These are phyloP conservation scores for Leccinellum luteum DNA, from an alignment of 768 basidiomycete species.

Conservation along the genomic window DNA sequence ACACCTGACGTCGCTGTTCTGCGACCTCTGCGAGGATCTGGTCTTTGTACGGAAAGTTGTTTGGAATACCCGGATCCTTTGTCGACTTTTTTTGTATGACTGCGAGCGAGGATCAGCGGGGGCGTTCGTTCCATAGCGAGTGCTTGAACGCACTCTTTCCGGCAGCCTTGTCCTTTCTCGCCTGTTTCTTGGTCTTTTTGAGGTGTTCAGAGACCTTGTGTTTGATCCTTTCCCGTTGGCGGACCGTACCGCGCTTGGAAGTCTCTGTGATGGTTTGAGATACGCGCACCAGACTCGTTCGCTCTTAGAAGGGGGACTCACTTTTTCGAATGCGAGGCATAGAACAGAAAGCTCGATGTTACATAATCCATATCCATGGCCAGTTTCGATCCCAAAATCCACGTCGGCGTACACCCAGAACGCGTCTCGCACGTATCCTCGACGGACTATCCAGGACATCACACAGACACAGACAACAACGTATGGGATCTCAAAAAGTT, in stretches of 20 bases:
- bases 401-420: conserved; percentile 70
- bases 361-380: conserved; percentile 18
- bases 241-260: conserved; percentile 72
- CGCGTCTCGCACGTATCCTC: conserved; percentile 78
- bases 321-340: conserved; percentile 73
- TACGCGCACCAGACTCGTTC: background rate
- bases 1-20: conserved; percentile 71
- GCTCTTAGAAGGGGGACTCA: conserved; percentile 31
- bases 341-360: conserved; percentile 8
- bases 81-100: conserved; percentile 42
- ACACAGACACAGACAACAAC: conserved; percentile 79
- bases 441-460: conserved; percentile 88
- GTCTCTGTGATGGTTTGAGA: conserved; percentile 54
- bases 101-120: conserved; percentile 5
- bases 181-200: conserved; percentile 71
- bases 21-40: conserved; percentile 89
- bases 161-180: conserved; percentile 69
- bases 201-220: conserved; percentile 74
- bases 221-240: conserved; percentile 68
- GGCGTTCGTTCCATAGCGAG: background rate
- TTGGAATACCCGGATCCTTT: conserved; percentile 93
- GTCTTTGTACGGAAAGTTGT: conserved; percentile 91
- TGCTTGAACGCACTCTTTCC: conserved; percentile 77
- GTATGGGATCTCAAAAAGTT: conserved; percentile 79
- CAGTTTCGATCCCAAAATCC: conserved; percentile 42